These are phyloP conservation scores for Clonostachys solani DNA, from an alignment of 2,329 filamentous ascomycete genomes.

Conservation along the genomic window DNA sequence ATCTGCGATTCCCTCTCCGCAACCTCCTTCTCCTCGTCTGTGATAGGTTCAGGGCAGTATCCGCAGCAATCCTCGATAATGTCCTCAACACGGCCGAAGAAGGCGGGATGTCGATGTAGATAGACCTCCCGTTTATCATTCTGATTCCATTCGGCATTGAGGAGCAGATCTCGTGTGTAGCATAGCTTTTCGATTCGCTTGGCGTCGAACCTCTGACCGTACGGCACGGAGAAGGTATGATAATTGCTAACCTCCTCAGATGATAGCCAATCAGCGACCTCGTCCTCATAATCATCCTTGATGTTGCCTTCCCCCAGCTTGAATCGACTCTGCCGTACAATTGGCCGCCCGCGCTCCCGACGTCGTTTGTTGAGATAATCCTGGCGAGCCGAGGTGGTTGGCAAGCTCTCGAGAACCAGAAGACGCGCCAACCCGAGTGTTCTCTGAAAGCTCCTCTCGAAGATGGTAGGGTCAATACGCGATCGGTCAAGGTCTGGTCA, in stretches of 20 bases:
- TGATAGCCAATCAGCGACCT: conserved; percentile 79
- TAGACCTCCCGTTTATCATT: conserved; percentile 69
- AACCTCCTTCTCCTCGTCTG: conserved; percentile 66
- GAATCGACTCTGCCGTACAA: conserved; percentile 32
- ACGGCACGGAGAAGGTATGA: conserved; percentile 71
- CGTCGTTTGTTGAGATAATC: conserved; percentile 67
- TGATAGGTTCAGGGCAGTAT: conserved; percentile 65
- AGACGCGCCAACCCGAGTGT: conserved; percentile 76
- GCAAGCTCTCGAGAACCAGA: conserved; percentile 74
- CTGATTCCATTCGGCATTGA: conserved; percentile 86
- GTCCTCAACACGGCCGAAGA: conserved; percentile 73
- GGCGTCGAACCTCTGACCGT: conserved; percentile 56
- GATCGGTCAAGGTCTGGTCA: conserved; percentile 72
- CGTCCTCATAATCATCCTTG: conserved; percentile 73
- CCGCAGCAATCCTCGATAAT: conserved; percentile 80
- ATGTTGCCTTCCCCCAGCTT: conserved; percentile 64
- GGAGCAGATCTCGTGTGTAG: conserved; percentile 74
- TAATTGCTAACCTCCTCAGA: conserved; percentile 76
- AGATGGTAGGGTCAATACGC: conserved; percentile 81
- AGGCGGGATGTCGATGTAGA: conserved; percentile 79
- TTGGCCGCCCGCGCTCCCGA: conserved; percentile 66
- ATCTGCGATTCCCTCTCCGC: conserved; percentile 69
- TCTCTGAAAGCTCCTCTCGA: conserved; percentile 72
- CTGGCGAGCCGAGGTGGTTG: conserved; percentile 64
- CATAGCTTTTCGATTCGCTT: conserved; percentile 77